These are phyloP conservation scores for Scytalidium lignicola DNA, from an alignment of 2,329 filamentous ascomycete species.

Conservation along the genomic window DNA sequence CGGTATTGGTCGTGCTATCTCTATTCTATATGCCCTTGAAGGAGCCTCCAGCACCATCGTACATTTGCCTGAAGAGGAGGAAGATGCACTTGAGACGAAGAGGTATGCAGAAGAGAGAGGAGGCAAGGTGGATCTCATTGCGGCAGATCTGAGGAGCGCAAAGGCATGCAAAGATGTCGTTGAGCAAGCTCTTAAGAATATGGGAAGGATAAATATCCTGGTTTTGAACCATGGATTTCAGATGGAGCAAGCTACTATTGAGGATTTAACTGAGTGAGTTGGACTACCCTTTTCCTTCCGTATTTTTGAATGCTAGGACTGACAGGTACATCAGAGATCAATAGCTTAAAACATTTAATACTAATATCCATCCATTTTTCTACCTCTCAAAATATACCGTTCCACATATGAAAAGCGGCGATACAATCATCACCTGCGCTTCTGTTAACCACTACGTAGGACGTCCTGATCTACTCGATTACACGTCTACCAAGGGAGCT, in stretches of 20 bases:
- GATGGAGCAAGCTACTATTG: slow-evolving; percentile 68
- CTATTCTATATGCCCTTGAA: slow-evolving; percentile 76
- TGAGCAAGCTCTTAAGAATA: slow-evolving; percentile 57
- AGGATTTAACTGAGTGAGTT: slow-evolving; percentile 62
- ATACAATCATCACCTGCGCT: slow-evolving; percentile 79
- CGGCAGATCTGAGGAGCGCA: slow-evolving; percentile 58
- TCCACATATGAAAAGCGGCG: slow-evolving; percentile 68
- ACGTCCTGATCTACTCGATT: slow-evolving; percentile 74
- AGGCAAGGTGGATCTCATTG: slow-evolving; percentile 56
- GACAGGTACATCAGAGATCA: slow-evolving; percentile 51
- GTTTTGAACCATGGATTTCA: slow-evolving; percentile 73
- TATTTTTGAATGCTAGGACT: slow-evolving; percentile 5
- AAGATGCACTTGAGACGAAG: slow-evolving; percentile 72
- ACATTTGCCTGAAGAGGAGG: slow-evolving; percentile 70
- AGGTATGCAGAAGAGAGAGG: slow-evolving; percentile 63
- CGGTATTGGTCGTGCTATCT: slow-evolving; percentile 71
- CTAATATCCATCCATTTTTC: slow-evolving; percentile 79
- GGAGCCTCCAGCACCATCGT: slow-evolving; percentile 69
- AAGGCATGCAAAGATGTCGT: slow-evolving; percentile 67
- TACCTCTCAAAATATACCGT: slow-evolving; percentile 74
- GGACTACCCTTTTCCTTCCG: background rate
- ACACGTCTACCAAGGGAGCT: slow-evolving; percentile 74
- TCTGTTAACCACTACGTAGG: slow-evolving; percentile 82
- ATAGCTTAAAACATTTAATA: slow-evolving; percentile 75
- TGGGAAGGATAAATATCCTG: slow-evolving; percentile 69